These are phyloP conservation scores for Alternaria arborescens DNA, from an alignment of 2,329 filamentous ascomycete genomes.

Conservation along the genomic window DNA sequence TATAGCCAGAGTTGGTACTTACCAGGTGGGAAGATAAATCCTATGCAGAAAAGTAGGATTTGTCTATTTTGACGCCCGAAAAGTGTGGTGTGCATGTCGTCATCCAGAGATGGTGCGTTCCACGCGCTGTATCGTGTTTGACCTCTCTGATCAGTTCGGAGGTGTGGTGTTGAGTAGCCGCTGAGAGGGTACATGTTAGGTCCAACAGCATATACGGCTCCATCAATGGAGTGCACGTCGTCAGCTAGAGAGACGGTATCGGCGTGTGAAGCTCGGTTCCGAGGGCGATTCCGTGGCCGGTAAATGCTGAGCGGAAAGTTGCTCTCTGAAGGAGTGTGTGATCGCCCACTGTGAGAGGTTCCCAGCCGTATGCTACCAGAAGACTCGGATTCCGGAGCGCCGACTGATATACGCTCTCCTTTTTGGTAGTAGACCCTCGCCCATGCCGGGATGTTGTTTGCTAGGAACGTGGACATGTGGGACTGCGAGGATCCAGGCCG, in stretches of 20 bases:
- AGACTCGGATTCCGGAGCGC: constrained; percentile 46
- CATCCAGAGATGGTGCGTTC: constrained; percentile 76
- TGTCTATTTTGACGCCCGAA: constrained; percentile 77
- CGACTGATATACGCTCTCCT: constrained; percentile 47
- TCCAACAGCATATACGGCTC: constrained; percentile 39
- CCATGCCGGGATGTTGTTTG: constrained; percentile 51
- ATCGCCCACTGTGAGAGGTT: constrained; percentile 49
- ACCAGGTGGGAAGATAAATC: constrained; percentile 77
- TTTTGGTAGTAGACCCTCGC: constrained; percentile 51
- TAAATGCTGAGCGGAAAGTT: constrained; percentile 50
- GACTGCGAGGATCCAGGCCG: constrained; percentile 49
- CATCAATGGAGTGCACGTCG: constrained; percentile 37
- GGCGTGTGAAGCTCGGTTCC: constrained; percentile 39
- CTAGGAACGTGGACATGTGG: constrained; percentile 45
- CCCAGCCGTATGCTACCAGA: constrained; percentile 42
- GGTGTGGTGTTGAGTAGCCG: constrained; percentile 46
- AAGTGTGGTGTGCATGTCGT: constrained; percentile 66
- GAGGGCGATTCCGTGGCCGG: constrained; percentile 50
- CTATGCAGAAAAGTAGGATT: constrained; percentile 75
- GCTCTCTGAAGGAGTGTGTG: constrained; percentile 48
- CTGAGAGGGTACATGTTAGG: constrained; percentile 37
- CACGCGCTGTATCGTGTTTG: constrained; percentile 67
- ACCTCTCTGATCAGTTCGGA: constrained; percentile 54
- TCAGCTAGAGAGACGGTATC: constrained; percentile 44
- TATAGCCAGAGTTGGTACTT: constrained; percentile 26